Evolutionary conservation across 805 yeast species (phyloP).

Genomic region (Candida arabinofermentans): DNA sequence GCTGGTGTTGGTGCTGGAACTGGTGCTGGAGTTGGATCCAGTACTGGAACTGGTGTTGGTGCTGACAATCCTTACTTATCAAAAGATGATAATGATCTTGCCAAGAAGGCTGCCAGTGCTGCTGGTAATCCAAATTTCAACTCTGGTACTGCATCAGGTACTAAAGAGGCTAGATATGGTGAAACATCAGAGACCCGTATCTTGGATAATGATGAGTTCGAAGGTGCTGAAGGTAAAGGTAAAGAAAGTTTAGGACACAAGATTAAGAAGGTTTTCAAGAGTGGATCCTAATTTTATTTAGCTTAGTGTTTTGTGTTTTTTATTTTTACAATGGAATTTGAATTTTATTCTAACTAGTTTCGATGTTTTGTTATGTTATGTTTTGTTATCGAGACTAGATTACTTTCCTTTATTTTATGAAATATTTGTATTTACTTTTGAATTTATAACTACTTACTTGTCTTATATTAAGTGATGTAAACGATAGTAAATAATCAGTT

Average conservation of each 20-base stretch:
- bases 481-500: too few species aligned
- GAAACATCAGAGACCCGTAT: constrained; percentile 6
- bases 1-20: not conserved
- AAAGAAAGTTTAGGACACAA: constrained; percentile 15
- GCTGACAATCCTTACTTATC: constrained; percentile 11
- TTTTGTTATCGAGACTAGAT: too few species aligned
- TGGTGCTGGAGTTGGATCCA: not conserved
- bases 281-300: not conserved
- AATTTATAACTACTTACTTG: too few species aligned
- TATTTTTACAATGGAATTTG: not conserved
- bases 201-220: constrained; percentile 7
- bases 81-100: constrained; percentile 15
- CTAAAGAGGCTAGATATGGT: not conserved
- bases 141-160: constrained; percentile 8
- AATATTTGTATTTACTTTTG: too few species aligned
- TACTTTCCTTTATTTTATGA: too few species aligned
- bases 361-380: too few species aligned
- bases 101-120: constrained; percentile 16
- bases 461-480: too few species aligned
- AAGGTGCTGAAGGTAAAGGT: constrained; percentile 7
- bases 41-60: not conserved
- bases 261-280: constrained; percentile 15
- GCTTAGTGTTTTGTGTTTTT: not conserved
- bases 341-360: too few species aligned
- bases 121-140: constrained; percentile 2